Base-by-base conservation (phyloP, 192 early-diverging fungal genomes). In the Coemansia sp. region DNA sequence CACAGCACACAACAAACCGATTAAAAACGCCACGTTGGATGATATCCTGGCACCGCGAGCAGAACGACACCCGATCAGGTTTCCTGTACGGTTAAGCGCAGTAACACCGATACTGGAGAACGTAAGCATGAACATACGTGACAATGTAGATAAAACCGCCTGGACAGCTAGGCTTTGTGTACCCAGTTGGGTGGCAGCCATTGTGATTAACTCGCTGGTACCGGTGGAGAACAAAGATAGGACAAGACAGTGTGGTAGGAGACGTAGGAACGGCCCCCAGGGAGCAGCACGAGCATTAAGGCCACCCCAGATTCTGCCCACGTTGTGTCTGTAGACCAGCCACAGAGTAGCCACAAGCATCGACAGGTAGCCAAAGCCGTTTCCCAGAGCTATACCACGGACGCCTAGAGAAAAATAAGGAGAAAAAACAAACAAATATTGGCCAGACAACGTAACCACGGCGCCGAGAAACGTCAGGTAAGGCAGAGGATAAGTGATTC, bases 181-280 rank as follows among this genome's bases (percentile, higher is more conserved):
- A 29, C 96, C 94, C 1, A 99, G 75, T 61, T 91, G 87, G n/a
- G 93, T 92, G 3, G 94, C 90, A 0, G 84, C 86, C 66, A 94
- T 61, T 3, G 91, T 86, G 28, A 92, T 77, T 1, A 90, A 65
- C 73, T 94, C 92, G 66, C 88, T 91, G 22, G 78, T 67, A 7
- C 78, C 70, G 0, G 73, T 76, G 7, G 78, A 81, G 2, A 81
- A 66, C 31, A 81, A 48, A 1, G 78, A 29, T 34, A 81, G 73
- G 10, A 56, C 33, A 25, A 75, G 28, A 32, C 78, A 69, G 11
- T 66, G 51, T 1, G 78, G 70, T 38, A 81, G 49, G 22, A 81
- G 70, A 3, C 33, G 34, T 17, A 73, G 58, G 29, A 81, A 67
- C 8, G 78, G 73, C 1, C 57, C 62, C 73, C 69, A 75, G 18